These are phyloP conservation scores for Yamadazyma kanchanaburiensis DNA, from an alignment of 1,139 yeast species.

Conservation along the genomic window DNA sequence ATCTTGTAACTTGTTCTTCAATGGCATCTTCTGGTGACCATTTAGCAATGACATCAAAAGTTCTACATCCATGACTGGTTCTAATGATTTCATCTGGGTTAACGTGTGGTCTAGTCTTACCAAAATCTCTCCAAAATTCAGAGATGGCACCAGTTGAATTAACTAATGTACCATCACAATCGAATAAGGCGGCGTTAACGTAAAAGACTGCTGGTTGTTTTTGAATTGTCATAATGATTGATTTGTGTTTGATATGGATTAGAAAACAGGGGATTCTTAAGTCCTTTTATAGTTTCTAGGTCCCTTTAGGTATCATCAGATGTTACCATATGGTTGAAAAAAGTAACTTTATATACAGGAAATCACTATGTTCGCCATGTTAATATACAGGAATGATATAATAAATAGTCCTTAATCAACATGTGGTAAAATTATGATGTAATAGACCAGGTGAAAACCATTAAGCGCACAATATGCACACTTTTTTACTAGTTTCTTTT, in stretches of 20 bases:
- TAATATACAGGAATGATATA: no score
- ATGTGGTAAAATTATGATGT: no score
- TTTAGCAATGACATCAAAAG: constrained; percentile 70
- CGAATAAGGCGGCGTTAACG: constrained; percentile 60
- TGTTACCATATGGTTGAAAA: no score
- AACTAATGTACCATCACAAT: constrained; percentile 83
- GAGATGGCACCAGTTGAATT: constrained; percentile 81
- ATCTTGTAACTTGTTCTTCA: constrained; percentile 60
- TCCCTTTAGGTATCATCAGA: no score
- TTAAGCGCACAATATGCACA: no score
- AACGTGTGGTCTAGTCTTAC: constrained; percentile 65
- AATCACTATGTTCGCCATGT: no score
- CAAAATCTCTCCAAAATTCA: constrained; percentile 75
- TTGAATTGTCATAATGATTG: constrained; percentile 17
- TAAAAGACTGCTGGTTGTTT: constrained; percentile 47
- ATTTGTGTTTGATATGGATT: constrained; percentile 1
- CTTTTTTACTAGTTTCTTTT: no score
- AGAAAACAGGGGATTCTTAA: no score
- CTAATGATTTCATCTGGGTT: constrained; percentile 68
- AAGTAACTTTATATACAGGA: no score
- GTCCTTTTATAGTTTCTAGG: no score
- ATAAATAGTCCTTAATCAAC: no score
- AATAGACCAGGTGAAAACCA: no score
- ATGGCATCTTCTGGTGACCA: constrained; percentile 75
- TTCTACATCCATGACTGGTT: constrained; percentile 81